Evolutionary conservation across 306 rosid genomes (phyloP), one percentile per base, ranked within the genome.

Genomic region (Rosa multiflora): DNA sequence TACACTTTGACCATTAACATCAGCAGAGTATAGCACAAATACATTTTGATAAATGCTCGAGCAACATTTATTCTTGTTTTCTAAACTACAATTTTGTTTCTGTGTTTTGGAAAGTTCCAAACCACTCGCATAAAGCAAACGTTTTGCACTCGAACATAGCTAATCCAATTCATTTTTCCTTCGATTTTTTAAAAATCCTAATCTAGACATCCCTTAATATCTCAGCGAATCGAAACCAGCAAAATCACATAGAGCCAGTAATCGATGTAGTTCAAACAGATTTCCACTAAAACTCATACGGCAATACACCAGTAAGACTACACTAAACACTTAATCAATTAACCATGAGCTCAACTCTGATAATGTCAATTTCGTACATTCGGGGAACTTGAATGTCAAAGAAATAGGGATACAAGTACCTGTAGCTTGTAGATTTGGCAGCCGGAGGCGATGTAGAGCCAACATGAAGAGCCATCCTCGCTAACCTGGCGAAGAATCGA

Each of bases 371-470:
- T 13, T 13, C 53, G 18, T 13, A 49, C 1, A 49, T 12, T 49
- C 18, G 58, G 46, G 9, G 8, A 42, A 52, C 1, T 55, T 3
- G 62, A 53, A 53, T 53, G 7, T 1, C 4, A n/a, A 56, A 21
- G 63, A 58, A 58, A n/a, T 21, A 3, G 63, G 29, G 61, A 17
- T 1, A 20, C 20, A 29, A 12, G 59, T 78, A 90, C 98, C 91
- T 89, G 93, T 59, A 92, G 88, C 72, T 87, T 91, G 80, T 81
- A 92, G 78, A 94, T 63, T 44, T 84, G 85, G 82, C 85, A 82
- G 75, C 92, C 97, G 20, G 97, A 94, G 72, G 98, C 98, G 52
- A 94, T 78, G 86, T 90, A 92, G 73, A 90, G 78, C 59, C 80
- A 89, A 73, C 89, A 87, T 47, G 87, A 89, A 70, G 77, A 76